Conservation (phyloP, 2,329 filamentous ascomycete species). For the Helotiales sp. region DNA sequence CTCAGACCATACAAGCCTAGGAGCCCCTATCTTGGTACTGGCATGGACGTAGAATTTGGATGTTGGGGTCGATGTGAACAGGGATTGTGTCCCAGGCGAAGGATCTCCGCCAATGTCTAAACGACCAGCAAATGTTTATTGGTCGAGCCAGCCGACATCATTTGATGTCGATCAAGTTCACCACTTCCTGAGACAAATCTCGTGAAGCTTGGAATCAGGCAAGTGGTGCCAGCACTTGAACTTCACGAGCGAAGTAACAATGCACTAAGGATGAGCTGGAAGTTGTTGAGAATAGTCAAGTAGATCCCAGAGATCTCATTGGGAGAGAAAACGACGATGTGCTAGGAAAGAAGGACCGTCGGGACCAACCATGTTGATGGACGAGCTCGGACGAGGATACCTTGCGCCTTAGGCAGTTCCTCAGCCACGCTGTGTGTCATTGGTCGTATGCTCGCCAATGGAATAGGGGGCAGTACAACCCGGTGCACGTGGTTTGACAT, state of each 20-base stretch:
- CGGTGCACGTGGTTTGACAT: neutral
- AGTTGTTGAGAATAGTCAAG: neutral
- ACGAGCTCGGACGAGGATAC: neutral
- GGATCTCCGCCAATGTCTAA: neutral
- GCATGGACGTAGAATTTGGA: too few relatives aligned
- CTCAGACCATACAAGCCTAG: neutral
- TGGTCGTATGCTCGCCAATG: neutral
- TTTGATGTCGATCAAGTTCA: neutral
- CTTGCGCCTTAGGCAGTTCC: slow-evolving; percentile 3
- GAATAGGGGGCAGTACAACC: neutral
- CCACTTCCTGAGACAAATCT: neutral
- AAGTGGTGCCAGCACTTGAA: slow-evolving; percentile 16
- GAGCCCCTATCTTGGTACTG: neutral
- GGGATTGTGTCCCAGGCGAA: neutral
- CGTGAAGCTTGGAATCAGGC: neutral
- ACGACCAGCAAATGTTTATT: neutral
- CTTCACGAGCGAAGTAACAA: neutral
- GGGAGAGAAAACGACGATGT: neutral
- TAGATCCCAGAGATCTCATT: neutral
- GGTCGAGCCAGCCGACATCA: neutral
- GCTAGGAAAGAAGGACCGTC: neutral
- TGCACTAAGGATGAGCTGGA: slow-evolving; percentile 3
- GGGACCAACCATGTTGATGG: neutral
- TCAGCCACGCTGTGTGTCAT: neutral
- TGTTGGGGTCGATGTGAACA: neutral